A percentile compares a stretch with the other conserved stretches of the same genome.
These are phyloP conservation scores for Boletus rubescentipes DNA, from an alignment of 768 basidiomycete genomes.

Conservation along the genomic window DNA sequence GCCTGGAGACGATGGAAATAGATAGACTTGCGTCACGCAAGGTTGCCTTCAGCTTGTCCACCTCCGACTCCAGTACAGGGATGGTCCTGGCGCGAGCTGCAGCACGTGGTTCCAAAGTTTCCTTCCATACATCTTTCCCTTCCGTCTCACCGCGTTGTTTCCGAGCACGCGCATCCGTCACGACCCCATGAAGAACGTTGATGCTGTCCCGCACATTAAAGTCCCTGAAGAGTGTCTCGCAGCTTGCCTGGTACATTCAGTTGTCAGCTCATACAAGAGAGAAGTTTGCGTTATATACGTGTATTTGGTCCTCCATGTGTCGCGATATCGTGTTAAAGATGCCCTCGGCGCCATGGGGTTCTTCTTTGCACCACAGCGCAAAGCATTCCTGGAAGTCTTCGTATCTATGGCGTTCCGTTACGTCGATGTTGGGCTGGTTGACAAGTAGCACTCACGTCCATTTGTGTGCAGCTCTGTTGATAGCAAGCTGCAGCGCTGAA, in stretches of 20 bases:
- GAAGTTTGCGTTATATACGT: constrained; percentile 14
- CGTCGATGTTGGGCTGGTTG: background rate
- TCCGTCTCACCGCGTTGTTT: constrained; percentile 41
- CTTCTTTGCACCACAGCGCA: constrained; percentile 62
- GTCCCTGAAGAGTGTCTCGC: constrained; percentile 67
- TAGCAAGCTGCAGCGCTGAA: constrained; percentile 51
- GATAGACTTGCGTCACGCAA: constrained; percentile 34
- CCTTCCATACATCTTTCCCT: constrained; percentile 62
- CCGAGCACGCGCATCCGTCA: constrained; percentile 63
- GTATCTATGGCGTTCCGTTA: constrained; percentile 31
- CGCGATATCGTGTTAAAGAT: constrained; percentile 66
- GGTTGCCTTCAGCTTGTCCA: constrained; percentile 37
- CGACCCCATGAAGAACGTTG: constrained; percentile 66
- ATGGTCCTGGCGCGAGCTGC: constrained; percentile 64
- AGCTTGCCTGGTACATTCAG: constrained; percentile 50
- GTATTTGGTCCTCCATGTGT: constrained; percentile 69
- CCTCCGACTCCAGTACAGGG: constrained; percentile 51
- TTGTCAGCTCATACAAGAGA: background rate
- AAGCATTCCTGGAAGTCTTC: constrained; percentile 65
- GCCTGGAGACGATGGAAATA: background rate
- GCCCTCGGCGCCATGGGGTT: constrained; percentile 57
- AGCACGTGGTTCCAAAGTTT: constrained; percentile 58
- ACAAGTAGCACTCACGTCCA: constrained; percentile 44
- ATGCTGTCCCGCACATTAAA: constrained; percentile 68
- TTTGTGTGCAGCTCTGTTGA: constrained; percentile 50